A percentile compares a stretch with the other conserved stretches of the same genome.
These are phyloP conservation scores for Nigrospora oryzae DNA, from an alignment of 2,329 filamentous ascomycete genomes.

Conservation along the genomic window DNA sequence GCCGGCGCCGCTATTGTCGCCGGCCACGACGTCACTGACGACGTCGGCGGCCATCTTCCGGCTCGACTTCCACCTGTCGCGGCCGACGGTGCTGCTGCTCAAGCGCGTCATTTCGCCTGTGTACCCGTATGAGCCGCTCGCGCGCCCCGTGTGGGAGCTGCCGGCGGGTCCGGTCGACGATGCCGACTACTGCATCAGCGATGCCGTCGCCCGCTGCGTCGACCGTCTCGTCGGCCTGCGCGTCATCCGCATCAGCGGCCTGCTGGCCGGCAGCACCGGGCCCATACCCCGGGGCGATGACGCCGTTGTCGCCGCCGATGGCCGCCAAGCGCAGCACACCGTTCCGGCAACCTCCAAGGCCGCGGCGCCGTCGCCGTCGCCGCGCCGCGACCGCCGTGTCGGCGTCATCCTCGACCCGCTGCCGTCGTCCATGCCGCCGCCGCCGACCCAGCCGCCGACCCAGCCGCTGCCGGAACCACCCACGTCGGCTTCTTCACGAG, in stretches of 20 bases:
- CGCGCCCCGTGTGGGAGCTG: conserved; percentile 4
- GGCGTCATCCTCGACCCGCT: no score
- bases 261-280: conserved; percentile 3
- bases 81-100: conserved; percentile 16
- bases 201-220: conserved; percentile 16
- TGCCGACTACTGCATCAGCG: conserved; percentile 18
- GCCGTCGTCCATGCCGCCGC: no score
- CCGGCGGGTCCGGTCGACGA: conserved; percentile 16
- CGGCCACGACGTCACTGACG: conserved; percentile 3
- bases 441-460: no score
- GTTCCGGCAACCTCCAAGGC: no score
- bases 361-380: no score
- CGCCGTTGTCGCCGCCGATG: no score
- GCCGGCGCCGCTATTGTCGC: no score
- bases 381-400: no score
- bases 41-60: conserved; percentile 19
- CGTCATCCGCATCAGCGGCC: not conserved
- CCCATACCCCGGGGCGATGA: not conserved
- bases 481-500: no score
- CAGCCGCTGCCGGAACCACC: no score
- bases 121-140: conserved; percentile 5
- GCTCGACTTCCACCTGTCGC: conserved; percentile 12
- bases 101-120: conserved; percentile 4
- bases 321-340: no score
- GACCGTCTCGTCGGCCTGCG: not conserved